Conservation (phyloP, 495 filamentous ascomycete genomes). For the Evansstolkia leycettana region DNA sequence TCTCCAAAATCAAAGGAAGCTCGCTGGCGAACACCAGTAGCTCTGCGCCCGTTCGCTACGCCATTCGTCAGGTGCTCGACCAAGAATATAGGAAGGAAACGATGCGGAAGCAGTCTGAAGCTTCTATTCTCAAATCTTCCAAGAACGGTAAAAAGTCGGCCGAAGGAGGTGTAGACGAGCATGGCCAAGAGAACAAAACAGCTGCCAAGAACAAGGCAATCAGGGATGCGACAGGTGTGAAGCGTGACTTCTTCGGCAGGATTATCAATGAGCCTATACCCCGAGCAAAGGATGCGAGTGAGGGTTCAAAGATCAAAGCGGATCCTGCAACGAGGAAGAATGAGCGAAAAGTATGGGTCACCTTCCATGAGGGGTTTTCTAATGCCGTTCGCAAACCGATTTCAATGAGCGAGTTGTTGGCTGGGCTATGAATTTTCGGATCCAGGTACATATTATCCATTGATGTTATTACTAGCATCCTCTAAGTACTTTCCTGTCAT, state of each 20-base stretch:
- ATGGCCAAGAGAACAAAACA: slow-evolving; percentile 20
- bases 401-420: slow-evolving; percentile 71
- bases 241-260: slow-evolving; percentile 86
- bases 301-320: slow-evolving; percentile 12
- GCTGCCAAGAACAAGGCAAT: slow-evolving; percentile 12
- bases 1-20: slow-evolving; percentile 23
- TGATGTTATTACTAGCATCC: too few relatives aligned
- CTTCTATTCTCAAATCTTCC: slow-evolving; percentile 40
- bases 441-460: too few relatives aligned
- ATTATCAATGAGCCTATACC: slow-evolving; percentile 39
- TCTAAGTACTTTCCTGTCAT: too few relatives aligned
- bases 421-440: slow-evolving; percentile 16
- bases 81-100: slow-evolving; percentile 69
- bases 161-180: slow-evolving; percentile 19
- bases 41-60: slow-evolving; percentile 65
- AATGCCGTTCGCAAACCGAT: slow-evolving; percentile 94
- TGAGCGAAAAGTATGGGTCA: slow-evolving; percentile 72
- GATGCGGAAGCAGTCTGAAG: slow-evolving; percentile 43
- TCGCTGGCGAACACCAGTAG: slow-evolving; percentile 18
- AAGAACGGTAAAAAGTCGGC: slow-evolving; percentile 20
- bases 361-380: slow-evolving; percentile 89
- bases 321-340: slow-evolving; percentile 12
- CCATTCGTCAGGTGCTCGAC: slow-evolving; percentile 83
- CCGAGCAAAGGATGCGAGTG: slow-evolving; percentile 19
- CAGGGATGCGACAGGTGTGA: slow-evolving; percentile 32